phyloP scores from a whole-genome alignment of 164 flowering plant species.

The Dillenia suffruticosa region DNA sequence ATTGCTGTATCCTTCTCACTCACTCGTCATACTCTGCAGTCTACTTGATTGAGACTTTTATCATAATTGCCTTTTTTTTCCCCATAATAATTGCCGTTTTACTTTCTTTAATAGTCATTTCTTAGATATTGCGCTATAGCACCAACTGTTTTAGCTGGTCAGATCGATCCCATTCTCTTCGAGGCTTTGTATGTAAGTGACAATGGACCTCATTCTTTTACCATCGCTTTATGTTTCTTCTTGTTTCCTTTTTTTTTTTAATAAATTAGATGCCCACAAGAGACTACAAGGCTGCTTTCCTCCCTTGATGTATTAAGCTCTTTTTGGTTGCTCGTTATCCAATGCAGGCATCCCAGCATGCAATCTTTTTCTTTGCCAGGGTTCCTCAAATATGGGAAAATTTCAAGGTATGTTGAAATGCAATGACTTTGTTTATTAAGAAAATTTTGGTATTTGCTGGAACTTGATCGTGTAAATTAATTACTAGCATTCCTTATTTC shows the following conservation, averaged over 20 bases:
- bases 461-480: too few species aligned
- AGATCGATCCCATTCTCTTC: conserved; percentile 81
- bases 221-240: not conserved
- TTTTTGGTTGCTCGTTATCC: conserved; percentile 10
- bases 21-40: too few species aligned
- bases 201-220: not conserved
- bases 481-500: too few species aligned
- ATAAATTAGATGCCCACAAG: not conserved
- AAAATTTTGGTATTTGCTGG: too few species aligned
- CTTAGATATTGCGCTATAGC: conserved; percentile 83
- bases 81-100: not conserved
- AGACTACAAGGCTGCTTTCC: too few species aligned
- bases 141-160: conserved; percentile 83
- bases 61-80: not conserved
- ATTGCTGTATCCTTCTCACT: conserved; percentile 63
- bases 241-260: not conserved
- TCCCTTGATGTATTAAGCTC: not conserved
- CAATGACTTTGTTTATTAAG: conserved; percentile 2
- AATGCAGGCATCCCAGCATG: conserved; percentile 93
- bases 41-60: not conserved
- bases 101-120: conserved; percentile 26
- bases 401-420: conserved; percentile 54
- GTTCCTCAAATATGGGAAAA: conserved; percentile 91
- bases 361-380: conserved; percentile 81
- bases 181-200: conserved; percentile 90